Conservation (phyloP, 225 moss, liverwort and hornwort species). For the Marchantia polymorpha region DNA sequence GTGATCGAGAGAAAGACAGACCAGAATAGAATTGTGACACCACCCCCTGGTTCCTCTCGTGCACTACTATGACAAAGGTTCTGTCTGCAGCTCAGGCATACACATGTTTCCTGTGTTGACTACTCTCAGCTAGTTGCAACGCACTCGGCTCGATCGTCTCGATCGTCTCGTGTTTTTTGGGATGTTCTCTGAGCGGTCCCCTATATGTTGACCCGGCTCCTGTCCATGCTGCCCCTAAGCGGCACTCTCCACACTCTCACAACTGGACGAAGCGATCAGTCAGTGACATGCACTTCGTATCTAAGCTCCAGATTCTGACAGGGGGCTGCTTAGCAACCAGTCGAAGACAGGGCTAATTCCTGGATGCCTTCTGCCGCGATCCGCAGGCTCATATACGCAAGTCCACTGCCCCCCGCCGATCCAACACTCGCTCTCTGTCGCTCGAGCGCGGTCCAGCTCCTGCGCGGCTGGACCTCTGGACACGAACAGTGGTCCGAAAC, state of each 20-base stretch:
- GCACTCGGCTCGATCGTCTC: neutral
- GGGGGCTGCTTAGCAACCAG: constrained; percentile 16
- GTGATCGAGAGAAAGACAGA: constrained; percentile 8
- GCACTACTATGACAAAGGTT: constrained; percentile 11
- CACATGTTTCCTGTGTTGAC: neutral
- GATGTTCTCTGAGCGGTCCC: neutral
- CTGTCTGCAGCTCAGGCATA: neutral
- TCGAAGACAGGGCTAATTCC: constrained; percentile 16
- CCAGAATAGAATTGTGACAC: neutral
- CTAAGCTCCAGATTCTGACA: constrained; percentile 14
- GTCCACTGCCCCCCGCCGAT: neutral
- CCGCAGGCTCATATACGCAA: neutral
- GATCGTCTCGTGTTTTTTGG: constrained; percentile 1
- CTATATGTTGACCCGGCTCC: constrained; percentile 11
- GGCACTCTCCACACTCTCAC: neutral
- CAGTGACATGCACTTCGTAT: neutral
- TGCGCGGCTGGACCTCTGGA: neutral
- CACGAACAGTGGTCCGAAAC: neutral
- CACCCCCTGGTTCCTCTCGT: constrained; percentile 6
- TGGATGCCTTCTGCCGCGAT: constrained; percentile 2
- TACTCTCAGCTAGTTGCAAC: neutral
- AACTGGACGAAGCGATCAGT: constrained; percentile 5
- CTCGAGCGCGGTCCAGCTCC: neutral
- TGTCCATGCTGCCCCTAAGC: constrained; percentile 17
- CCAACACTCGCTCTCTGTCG: neutral